Evolutionary conservation across 768 basidiomycete genomes (phyloP).

Genomic region (Suillus cothurnatus): DNA sequence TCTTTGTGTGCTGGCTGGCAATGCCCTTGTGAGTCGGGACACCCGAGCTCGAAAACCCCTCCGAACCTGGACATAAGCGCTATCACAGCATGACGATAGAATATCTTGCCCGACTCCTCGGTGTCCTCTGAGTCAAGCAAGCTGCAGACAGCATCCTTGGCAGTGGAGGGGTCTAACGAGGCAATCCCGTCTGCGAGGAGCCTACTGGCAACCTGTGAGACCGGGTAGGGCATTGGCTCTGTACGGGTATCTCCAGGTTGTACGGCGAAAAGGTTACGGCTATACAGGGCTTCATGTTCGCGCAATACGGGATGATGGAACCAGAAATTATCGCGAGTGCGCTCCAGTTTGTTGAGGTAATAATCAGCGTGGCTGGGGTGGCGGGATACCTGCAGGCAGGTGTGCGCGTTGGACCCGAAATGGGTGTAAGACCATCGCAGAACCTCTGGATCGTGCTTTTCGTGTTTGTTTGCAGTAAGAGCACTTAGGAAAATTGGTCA

Average conservation of each 20-base stretch:
- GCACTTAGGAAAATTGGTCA: background rate
- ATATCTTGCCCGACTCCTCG: background rate
- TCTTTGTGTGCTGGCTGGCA: background rate
- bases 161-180: background rate
- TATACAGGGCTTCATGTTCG: background rate
- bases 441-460: background rate
- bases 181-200: background rate
- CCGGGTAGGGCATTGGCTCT: background rate
- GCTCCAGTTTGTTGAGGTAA: background rate
- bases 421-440: background rate
- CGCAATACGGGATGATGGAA: background rate
- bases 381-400: background rate
- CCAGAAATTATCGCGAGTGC: background rate
- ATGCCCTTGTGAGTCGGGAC: background rate
- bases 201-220: constrained; percentile 1
- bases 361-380: background rate
- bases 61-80: background rate
- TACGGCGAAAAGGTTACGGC: background rate
- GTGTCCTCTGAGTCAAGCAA: background rate
- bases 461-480: background rate
- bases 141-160: background rate
- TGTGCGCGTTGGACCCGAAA: background rate
- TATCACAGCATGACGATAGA: background rate
- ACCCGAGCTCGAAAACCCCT: background rate
- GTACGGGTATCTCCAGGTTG: background rate